These are phyloP conservation scores for Quercus berberidifolia DNA, from an alignment of 306 rosid genomes.

Conservation along the genomic window DNA sequence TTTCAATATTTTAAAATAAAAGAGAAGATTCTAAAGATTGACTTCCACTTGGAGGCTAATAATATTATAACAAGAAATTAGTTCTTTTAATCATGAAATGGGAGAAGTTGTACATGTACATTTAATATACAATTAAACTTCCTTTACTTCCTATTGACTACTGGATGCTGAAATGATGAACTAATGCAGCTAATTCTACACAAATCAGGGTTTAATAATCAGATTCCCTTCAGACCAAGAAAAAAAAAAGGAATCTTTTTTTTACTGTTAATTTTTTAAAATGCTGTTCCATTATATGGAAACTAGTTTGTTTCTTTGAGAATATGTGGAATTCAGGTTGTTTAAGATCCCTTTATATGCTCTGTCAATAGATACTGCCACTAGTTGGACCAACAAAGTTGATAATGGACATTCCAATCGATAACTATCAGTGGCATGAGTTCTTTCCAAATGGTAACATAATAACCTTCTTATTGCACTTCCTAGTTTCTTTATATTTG, in stretches of 20 bases:
- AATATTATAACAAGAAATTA: background rate
- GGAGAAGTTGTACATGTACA: background rate
- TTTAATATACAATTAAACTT: background rate
- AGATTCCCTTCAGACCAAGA: background rate
- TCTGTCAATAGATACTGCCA: slow-evolving; percentile 63
- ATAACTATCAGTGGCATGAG: slow-evolving; percentile 90
- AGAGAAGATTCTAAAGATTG: background rate
- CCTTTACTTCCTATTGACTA: background rate
- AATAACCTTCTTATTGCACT: slow-evolving; percentile 13
- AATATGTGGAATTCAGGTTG: too few species aligned
- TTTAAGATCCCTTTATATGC: slow-evolving; percentile 11
- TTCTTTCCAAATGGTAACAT: slow-evolving; percentile 84
- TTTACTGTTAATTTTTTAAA: too few species aligned
- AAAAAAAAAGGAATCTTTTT: background rate
- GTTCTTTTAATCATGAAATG: background rate
- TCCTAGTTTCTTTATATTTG: slow-evolving; percentile 14
- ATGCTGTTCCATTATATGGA: too few species aligned
- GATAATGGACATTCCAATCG: slow-evolving; percentile 66
- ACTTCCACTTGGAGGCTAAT: background rate
- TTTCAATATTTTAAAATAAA: background rate
- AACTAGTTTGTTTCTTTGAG: too few species aligned
- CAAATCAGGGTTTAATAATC: background rate
- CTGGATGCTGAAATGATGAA: background rate
- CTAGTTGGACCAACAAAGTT: slow-evolving; percentile 81
- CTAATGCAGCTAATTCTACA: background rate